phyloP scores from a whole-genome alignment of 768 basidiomycete genomes.

The Boletus vermiculosoides region DNA sequence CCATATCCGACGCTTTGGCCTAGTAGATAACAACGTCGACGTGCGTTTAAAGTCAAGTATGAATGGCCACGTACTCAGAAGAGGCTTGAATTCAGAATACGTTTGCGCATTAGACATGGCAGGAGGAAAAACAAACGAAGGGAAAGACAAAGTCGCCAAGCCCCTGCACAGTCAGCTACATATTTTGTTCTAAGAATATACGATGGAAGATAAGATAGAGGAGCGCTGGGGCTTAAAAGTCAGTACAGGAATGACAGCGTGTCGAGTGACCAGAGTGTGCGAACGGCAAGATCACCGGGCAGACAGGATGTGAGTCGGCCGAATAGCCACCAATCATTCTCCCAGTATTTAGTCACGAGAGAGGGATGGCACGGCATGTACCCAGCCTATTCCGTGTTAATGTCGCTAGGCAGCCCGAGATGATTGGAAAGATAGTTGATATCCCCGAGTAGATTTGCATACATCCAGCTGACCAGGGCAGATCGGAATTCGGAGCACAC shows the following conservation, averaged over 20 bases:
- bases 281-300: not conserved
- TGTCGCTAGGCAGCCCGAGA: not conserved
- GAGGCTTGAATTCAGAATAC: constrained; percentile 41
- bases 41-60: not conserved
- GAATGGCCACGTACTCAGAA: constrained; percentile 32
- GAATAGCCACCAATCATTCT: not conserved
- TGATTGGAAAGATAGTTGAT: not conserved
- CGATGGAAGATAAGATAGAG: constrained; percentile 4
- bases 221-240: not conserved
- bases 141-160: not conserved
- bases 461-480: not conserved
- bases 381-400: not conserved
- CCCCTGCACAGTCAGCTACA: not conserved
- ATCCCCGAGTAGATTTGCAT: not conserved
- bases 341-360: not conserved
- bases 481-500: not conserved
- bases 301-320: not conserved
- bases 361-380: not conserved
- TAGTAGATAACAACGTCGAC: constrained; percentile 11
- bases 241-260: not conserved
- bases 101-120: constrained; percentile 15
- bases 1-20: constrained; percentile 50
- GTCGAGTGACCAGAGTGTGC: not conserved
- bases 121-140: not conserved
- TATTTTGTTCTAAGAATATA: constrained; percentile 7